Evolutionary conservation across 495 filamentous ascomycete species (phyloP).

Genomic region (Trichocladium antarcticum): DNA sequence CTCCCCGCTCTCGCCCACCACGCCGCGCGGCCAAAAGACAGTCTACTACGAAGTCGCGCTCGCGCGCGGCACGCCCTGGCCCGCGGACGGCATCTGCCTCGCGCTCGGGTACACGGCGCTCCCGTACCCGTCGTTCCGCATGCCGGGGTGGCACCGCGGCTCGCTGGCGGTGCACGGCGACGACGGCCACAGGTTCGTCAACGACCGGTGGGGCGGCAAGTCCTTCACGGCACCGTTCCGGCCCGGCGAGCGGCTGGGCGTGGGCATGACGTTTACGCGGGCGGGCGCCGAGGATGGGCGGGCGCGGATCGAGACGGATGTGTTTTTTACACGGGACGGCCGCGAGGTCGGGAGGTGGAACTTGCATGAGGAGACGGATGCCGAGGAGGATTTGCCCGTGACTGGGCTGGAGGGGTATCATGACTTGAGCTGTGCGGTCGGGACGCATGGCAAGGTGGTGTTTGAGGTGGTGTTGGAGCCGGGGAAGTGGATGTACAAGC

Average conservation of each 20-base stretch:
- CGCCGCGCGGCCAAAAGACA: constrained; percentile 34
- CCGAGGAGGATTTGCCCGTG: constrained; percentile 48
- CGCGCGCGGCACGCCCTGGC: constrained; percentile 14
- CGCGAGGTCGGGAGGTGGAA: constrained; percentile 57
- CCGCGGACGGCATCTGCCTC: constrained; percentile 47
- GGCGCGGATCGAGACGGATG: constrained; percentile 40
- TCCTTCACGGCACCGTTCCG: constrained; percentile 49
- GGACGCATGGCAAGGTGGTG: constrained; percentile 58
- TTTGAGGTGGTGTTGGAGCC: constrained; percentile 61
- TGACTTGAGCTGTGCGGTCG: constrained; percentile 73
- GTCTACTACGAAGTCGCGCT: constrained; percentile 76
- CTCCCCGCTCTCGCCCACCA: constrained; percentile 43
- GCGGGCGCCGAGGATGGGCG: constrained; percentile 11
- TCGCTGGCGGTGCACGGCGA: constrained; percentile 83
- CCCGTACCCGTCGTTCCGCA: constrained; percentile 77
- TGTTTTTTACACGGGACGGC: constrained; percentile 75
- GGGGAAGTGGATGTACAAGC: constrained; percentile 29
- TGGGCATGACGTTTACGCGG: constrained; percentile 61
- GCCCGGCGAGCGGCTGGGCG: constrained; percentile 37
- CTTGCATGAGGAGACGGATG: constrained; percentile 73
- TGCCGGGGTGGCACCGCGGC: constrained; percentile 85
- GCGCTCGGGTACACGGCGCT: constrained; percentile 68
- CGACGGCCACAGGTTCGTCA: constrained; percentile 78
- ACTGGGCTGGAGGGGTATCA: constrained; percentile 67
- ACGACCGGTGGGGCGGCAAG: constrained; percentile 74